These are phyloP conservation scores for Cryptosporidium meleagridis DNA, from an alignment of 169 alveolate species.

Conservation along the genomic window DNA sequence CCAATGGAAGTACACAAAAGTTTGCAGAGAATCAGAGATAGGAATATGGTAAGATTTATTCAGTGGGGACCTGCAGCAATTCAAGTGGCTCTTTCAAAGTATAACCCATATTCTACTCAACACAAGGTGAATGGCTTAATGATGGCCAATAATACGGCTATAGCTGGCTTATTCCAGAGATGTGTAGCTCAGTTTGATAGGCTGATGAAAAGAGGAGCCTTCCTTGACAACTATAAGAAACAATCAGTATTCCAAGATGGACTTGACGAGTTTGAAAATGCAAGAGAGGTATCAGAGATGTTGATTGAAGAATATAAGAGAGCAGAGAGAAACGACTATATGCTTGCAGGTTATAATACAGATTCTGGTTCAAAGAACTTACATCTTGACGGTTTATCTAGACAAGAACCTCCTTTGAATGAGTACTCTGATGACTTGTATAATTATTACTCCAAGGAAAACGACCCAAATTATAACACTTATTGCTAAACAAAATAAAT, in stretches of 20 bases:
- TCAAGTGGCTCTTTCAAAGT: slow-evolving; percentile 96
- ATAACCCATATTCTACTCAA: slow-evolving; percentile 94
- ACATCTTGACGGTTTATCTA: neutral
- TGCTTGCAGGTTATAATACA: slow-evolving; percentile 56
- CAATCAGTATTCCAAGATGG: slow-evolving; percentile 84
- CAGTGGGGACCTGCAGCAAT: slow-evolving; percentile 99
- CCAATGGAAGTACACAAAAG: slow-evolving; percentile 94
- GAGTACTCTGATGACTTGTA: slow-evolving; percentile 14
- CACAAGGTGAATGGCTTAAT: slow-evolving; percentile 98
- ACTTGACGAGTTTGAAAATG: slow-evolving; percentile 81
- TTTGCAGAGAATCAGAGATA: slow-evolving; percentile 91
- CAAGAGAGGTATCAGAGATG: slow-evolving; percentile 90
- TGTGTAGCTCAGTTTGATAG: slow-evolving; percentile 93
- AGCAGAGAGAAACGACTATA: slow-evolving; percentile 95
- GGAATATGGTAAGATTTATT: slow-evolving; percentile 88
- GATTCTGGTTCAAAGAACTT: slow-evolving; percentile 6
- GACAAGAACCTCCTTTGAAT: neutral
- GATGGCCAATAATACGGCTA: slow-evolving; percentile 99
- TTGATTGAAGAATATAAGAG: slow-evolving; percentile 96
- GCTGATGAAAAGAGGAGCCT: slow-evolving; percentile 95
- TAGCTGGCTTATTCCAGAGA: slow-evolving; percentile 87
- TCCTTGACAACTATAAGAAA: slow-evolving; percentile 93
- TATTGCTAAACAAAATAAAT: neutral
- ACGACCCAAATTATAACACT: slow-evolving; percentile 5
- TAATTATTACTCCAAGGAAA: slow-evolving; percentile 27